Percentiles rank a stretch among this genome's conserved stretches.
Evolutionary conservation across 441 rosid species (phyloP).

Genomic region (Daphne laureola): DNA sequence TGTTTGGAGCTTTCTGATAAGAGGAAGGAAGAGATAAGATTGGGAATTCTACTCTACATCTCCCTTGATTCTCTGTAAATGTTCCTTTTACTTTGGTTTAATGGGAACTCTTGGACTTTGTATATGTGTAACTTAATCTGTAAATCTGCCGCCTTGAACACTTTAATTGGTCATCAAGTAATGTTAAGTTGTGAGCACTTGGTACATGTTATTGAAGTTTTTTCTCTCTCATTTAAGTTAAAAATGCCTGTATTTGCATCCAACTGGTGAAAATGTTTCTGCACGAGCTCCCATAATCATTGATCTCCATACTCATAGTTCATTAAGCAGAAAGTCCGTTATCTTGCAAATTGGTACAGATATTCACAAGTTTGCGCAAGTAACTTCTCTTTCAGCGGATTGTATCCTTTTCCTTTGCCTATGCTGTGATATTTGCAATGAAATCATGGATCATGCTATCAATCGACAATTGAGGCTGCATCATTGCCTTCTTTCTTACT

Average conservation of each 20-base stretch:
- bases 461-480: background rate
- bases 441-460: background rate
- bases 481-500: background rate
- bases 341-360: conserved; percentile 74
- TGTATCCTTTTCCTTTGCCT: conserved; percentile 10
- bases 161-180: conserved; percentile 89
- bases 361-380: conserved; percentile 87
- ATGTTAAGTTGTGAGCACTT: conserved; percentile 43
- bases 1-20: background rate
- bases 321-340: conserved; percentile 67
- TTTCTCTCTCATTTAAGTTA: conserved; percentile 10
- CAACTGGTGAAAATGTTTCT: conserved; percentile 96
- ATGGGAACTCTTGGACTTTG: background rate
- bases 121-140: conserved; percentile 15
- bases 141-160: conserved; percentile 84
- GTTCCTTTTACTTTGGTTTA: background rate
- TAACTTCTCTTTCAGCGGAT: conserved; percentile 25
- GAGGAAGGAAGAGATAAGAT: background rate
- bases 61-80: no score
- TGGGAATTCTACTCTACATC: no score
- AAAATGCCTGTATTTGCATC: conserved; percentile 33
- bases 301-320: conserved; percentile 56
- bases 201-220: conserved; percentile 11
- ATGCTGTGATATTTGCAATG: conserved; percentile 7
- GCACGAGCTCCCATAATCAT: conserved; percentile 84